Conservation (phyloP, 2,329 filamentous ascomycete species). For the Hypoxylon sp. region DNA sequence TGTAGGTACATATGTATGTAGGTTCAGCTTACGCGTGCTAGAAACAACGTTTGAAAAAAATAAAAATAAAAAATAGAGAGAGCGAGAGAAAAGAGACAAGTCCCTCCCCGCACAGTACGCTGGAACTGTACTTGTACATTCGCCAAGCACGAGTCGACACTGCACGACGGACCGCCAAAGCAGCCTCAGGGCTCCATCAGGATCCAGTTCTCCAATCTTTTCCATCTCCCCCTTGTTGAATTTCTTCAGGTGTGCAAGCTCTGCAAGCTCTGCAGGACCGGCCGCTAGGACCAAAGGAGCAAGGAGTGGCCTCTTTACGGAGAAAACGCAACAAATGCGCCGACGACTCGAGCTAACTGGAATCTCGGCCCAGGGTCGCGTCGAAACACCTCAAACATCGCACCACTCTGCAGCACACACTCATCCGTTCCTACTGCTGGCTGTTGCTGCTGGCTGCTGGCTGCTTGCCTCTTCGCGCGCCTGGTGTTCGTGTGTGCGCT, state of each 20-base stretch:
- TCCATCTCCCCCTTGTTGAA: slow-evolving; percentile 41
- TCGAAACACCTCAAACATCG: slow-evolving; percentile 55
- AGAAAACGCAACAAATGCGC: slow-evolving; percentile 54
- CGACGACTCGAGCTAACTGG: slow-evolving; percentile 53
- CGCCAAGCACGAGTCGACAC: slow-evolving; percentile 19
- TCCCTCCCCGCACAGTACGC: neutral
- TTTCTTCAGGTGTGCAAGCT: slow-evolving; percentile 38
- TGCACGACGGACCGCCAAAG: slow-evolving; percentile 51
- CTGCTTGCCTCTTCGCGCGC: slow-evolving; percentile 18
- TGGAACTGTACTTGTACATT: neutral
- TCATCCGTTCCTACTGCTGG: slow-evolving; percentile 40
- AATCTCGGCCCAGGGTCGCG: slow-evolving; percentile 57
- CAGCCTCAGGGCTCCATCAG: slow-evolving; percentile 52
- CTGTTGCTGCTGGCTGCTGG: no score
- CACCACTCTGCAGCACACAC: slow-evolving; percentile 48
- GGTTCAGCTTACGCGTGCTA: neutral
- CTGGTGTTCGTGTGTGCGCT: slow-evolving; percentile 36
- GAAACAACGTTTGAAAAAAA: neutral
- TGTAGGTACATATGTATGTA: no score
- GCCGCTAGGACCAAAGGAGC: slow-evolving; percentile 53
- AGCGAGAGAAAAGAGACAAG: no score
- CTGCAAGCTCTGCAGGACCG: slow-evolving; percentile 38
- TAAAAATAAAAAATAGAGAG: no score
- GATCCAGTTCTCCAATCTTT: slow-evolving; percentile 47
- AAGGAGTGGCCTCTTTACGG: slow-evolving; percentile 49